phyloP scores from a whole-genome alignment of 176 grass and related monocot genomes.

The Alopecurus myosuroides region DNA sequence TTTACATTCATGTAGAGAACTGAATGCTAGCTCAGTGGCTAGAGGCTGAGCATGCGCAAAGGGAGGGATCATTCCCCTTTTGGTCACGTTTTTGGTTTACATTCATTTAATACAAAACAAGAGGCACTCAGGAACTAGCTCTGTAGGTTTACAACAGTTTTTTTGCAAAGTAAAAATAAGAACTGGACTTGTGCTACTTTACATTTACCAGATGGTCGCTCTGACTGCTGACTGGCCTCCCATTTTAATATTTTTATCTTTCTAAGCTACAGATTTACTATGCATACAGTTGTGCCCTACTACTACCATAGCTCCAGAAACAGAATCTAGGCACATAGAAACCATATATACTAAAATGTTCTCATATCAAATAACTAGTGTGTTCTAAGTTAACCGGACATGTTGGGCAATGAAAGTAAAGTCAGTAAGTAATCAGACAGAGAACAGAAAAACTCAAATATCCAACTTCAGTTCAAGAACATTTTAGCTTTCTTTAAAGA shows the following conservation, averaged over 20 bases:
- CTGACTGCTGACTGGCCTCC: neutral
- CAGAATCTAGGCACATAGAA: neutral
- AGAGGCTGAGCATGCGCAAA: too few relatives aligned
- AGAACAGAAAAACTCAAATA: neutral
- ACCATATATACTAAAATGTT: neutral
- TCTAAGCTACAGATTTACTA: neutral
- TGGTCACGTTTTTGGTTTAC: neutral
- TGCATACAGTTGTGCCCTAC: neutral
- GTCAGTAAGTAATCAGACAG: neutral
- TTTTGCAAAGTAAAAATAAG: too few relatives aligned
- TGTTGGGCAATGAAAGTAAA: neutral
- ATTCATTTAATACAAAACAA: neutral
- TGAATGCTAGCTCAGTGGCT: too few relatives aligned
- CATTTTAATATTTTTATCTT: neutral
- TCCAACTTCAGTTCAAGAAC: neutral
- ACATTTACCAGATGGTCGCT: neutral
- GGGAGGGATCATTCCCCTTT: too few relatives aligned
- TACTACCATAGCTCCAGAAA: neutral
- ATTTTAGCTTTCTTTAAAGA: neutral
- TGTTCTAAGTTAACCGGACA: neutral
- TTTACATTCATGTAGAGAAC: neutral
- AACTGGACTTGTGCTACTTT: neutral
- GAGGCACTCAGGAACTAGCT: neutral
- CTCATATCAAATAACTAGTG: slow-evolving; percentile 1
- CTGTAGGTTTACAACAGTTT: too few relatives aligned